These are phyloP conservation scores for Lactifluus echinatus DNA, from an alignment of 768 basidiomycete species.

Conservation along the genomic window DNA sequence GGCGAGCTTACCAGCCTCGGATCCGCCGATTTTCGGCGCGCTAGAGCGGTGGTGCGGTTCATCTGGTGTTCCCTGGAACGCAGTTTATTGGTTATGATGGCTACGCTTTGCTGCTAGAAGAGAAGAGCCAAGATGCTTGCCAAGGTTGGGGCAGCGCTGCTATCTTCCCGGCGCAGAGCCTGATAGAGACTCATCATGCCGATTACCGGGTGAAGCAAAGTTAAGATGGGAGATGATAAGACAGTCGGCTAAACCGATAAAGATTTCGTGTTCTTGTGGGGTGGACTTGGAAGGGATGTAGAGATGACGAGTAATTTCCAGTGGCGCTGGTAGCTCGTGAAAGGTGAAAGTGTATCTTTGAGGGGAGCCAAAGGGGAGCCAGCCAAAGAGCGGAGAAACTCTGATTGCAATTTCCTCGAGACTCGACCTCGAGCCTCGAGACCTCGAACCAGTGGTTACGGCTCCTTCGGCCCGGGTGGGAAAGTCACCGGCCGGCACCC, in stretches of 20 bases:
- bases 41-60: not conserved
- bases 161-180: not conserved
- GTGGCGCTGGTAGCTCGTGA: not conserved
- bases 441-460: too few species aligned
- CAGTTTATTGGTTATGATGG: not conserved
- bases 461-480: too few species aligned
- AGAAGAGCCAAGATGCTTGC: not conserved
- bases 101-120: slow-evolving; percentile 2
- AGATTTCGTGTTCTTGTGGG: not conserved
- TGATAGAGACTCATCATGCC: not conserved
- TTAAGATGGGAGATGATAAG: not conserved
- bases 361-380: too few species aligned
- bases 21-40: slow-evolving; percentile 16
- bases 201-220: not conserved
- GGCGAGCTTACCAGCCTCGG: slow-evolving; percentile 12
- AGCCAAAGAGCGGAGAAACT: not conserved
- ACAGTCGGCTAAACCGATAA: not conserved
- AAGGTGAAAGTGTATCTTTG: too few species aligned
- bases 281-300: not conserved
- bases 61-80: not conserved
- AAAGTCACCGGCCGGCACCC: too few species aligned
- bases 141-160: not conserved
- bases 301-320: not conserved
- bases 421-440: too few species aligned
- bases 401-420: too few species aligned